These are phyloP conservation scores for Ephemerocybe angulata DNA, from an alignment of 768 basidiomycete species.

Conservation along the genomic window DNA sequence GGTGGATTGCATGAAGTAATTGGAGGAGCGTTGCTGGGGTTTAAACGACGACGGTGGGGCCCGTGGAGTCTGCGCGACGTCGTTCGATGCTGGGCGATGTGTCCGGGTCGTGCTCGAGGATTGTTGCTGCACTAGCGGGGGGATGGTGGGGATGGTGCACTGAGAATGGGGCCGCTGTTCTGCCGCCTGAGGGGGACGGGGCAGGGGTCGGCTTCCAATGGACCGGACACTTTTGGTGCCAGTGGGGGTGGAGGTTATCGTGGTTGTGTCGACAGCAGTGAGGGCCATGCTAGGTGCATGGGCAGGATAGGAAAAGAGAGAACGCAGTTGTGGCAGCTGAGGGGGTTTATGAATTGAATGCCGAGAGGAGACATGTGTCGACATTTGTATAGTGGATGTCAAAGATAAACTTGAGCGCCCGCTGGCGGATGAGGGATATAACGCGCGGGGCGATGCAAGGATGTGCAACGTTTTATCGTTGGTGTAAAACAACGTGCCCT, in stretches of 20 bases:
- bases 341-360: not conserved
- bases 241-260: not conserved
- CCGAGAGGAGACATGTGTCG: not conserved
- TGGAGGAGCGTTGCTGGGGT: slow-evolving; percentile 14
- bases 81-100: slow-evolving; percentile 7
- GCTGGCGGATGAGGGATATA: not conserved
- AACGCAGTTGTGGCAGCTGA: not conserved
- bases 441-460: not conserved
- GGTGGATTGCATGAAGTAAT: slow-evolving; percentile 14
- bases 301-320: slow-evolving; percentile 6
- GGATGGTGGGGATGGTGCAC: no score
- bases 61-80: not conserved
- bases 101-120: not conserved
- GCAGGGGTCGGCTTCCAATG: no score
- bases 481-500: no score
- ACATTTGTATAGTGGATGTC: not conserved
- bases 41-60: slow-evolving; percentile 11
- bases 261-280: slow-evolving; percentile 5
- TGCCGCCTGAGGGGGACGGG: no score
- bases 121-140: no score
- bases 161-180: no score
- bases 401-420: not conserved
- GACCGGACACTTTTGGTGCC: no score
- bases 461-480: no score
- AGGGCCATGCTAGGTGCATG: not conserved